Conservation (phyloP, 169 alveolate genomes). For the Fabrea salina region DNA sequence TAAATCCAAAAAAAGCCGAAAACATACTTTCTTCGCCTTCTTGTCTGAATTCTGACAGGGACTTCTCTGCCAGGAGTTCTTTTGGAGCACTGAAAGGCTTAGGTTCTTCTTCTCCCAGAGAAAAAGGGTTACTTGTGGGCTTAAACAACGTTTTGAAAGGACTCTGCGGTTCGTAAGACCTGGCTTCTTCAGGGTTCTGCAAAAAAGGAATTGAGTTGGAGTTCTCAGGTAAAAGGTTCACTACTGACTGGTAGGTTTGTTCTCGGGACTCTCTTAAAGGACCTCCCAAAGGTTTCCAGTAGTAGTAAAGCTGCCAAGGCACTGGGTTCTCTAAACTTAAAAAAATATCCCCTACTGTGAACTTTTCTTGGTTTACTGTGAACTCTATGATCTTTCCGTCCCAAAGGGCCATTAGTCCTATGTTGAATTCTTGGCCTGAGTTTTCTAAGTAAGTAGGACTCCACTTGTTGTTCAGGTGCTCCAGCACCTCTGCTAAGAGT, state of each 20-base stretch:
- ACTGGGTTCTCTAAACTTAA: constrained; percentile 21
- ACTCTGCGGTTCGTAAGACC: neutral
- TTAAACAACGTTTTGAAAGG: neutral
- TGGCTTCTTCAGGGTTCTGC: neutral
- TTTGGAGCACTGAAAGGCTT: neutral
- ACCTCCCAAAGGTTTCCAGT: neutral
- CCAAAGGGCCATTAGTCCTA: constrained; percentile 10
- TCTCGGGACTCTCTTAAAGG: neutral
- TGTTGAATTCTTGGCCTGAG: neutral
- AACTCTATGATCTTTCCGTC: constrained; percentile 20
- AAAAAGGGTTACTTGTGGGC: neutral
- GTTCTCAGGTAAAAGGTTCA: neutral
- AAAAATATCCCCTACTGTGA: constrained; percentile 14
- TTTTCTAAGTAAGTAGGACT: neutral
- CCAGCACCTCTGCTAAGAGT: neutral
- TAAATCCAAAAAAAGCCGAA: neutral
- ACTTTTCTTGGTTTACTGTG: neutral
- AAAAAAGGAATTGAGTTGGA: constrained; percentile 23
- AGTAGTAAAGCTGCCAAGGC: constrained; percentile 9
- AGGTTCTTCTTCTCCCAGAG: constrained; percentile 6
- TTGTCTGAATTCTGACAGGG: neutral
- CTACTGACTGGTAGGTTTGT: neutral
- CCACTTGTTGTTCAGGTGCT: neutral
- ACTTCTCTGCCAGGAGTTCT: neutral
- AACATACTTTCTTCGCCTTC: constrained; percentile 23